Evolutionary conservation across 768 basidiomycete species (phyloP), one percentile per base, ranked within the genome.

Genomic region (Boletus vermiculosoides): DNA sequence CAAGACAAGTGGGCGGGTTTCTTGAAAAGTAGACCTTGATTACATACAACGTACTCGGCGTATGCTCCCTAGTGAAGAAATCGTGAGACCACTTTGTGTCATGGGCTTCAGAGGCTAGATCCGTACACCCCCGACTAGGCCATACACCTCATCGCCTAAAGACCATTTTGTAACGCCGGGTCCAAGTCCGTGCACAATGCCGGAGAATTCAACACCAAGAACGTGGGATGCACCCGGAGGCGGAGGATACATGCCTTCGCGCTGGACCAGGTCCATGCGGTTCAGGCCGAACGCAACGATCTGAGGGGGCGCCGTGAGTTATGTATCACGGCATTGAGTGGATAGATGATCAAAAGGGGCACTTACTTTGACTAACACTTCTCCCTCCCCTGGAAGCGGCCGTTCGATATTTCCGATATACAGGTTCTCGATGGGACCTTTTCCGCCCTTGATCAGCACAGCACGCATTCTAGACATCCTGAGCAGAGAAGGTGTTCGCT

Each of bases 191-290:
- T 77, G 73, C 47, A 93, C 78, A 3, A 66, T 68, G 6, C 92
- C 90, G 23, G 92, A 84, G 69, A 95, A 96, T 71, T 96, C 94
- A 44, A 94, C 89, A 4, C 94, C 93, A 10, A 95, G 78, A 66
- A 94, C 86, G 8, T 78, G 73, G 36, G 87, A 86, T 20, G 84
- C 81, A 41, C 86, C 88, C n/a, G 85, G 78, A 31, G 93, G 92
- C n/a, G 80, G 73, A 18, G 90, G 87, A 68, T 94, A 94, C n/a
- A 69, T 64, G 1, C 87, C 89, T 66, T 85, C 78, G 7, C 88
- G 82, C 69, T 92, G 93, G 7, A 61, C 50, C 52, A 92, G 78
- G 66, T 95, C 93, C 92, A 92, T 87, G 31, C 94, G 81, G 72
- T 95, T 95, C 57, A 95, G 73, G n/a, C 92, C 91, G 69, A 95